Evolutionary conservation across 2,329 filamentous ascomycete genomes (phyloP).

Genomic region (Ambrosiella beaveri): DNA sequence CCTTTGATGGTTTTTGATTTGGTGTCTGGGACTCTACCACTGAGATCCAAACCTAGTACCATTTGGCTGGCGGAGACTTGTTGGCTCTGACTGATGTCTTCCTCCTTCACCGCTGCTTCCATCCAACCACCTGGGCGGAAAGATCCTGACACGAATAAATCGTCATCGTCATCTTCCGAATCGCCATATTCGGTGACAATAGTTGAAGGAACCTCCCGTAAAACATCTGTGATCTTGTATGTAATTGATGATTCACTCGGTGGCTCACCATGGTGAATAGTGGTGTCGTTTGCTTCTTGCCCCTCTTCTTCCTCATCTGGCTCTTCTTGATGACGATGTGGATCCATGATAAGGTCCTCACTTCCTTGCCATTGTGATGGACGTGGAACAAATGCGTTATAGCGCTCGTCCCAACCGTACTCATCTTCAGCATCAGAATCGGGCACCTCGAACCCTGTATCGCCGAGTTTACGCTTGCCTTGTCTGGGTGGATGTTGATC

Average conservation of each 20-base stretch:
- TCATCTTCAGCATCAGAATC: conserved; percentile 49
- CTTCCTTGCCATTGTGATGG: conserved; percentile 53
- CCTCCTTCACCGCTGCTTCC: background rate
- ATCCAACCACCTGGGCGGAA: background rate
- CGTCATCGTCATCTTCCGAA: conserved; percentile 3
- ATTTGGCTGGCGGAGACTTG: conserved; percentile 3
- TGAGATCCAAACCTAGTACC: conserved; percentile 8
- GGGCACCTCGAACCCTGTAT: conserved; percentile 28
- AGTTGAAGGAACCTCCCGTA: background rate
- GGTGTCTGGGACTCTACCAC: background rate
- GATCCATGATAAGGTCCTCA: conserved; percentile 41
- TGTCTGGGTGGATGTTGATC: background rate
- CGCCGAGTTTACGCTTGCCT: conserved; percentile 44
- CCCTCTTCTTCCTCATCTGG: conserved; percentile 15
- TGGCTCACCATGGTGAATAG: conserved; percentile 10
- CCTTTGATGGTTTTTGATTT: background rate
- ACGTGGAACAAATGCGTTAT: conserved; percentile 39
- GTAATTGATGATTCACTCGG: background rate
- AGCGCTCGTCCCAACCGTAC: conserved; percentile 55
- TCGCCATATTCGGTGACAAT: conserved; percentile 4
- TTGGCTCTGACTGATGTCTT: conserved; percentile 1
- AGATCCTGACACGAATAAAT: background rate
- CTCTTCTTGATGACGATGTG: conserved; percentile 20
- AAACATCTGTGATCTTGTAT: background rate
- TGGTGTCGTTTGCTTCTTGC: conserved; percentile 12